A percentile compares a stretch with the other conserved stretches of the same genome.
Conservation (phyloP, 345 rosid species). For the Eucalyptus grandis region DNA sequence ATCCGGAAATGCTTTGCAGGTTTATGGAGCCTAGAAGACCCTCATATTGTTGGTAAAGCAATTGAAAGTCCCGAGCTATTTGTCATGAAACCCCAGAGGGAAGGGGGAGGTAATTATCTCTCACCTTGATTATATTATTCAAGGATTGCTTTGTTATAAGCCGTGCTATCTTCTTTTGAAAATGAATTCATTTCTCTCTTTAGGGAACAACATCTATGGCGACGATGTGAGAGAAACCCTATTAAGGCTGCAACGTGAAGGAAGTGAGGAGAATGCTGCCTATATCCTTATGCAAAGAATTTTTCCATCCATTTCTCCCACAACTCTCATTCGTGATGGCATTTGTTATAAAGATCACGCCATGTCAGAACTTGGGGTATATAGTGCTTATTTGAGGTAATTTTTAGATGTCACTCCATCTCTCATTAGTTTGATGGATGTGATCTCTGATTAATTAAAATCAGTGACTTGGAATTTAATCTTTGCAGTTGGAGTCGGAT, state of each 20-base stretch:
- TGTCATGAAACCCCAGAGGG: slow-evolving; percentile 98
- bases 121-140: background rate
- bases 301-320: slow-evolving; percentile 54
- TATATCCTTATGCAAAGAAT: slow-evolving; percentile 98
- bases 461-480: background rate
- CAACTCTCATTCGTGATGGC: slow-evolving; percentile 70
- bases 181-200: background rate
- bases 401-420: background rate
- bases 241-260: slow-evolving; percentile 48
- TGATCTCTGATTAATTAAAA: background rate
- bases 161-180: background rate
- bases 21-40: slow-evolving; percentile 86
- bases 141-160: background rate
- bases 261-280: slow-evolving; percentile 66
- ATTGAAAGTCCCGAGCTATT: slow-evolving; percentile 63
- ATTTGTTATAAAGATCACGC: slow-evolving; percentile 57
- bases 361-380: slow-evolving; percentile 88
- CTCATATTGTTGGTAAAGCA: slow-evolving; percentile 47
- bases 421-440: background rate
- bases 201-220: slow-evolving; percentile 84
- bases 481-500: background rate
- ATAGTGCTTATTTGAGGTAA: slow-evolving; percentile 83
- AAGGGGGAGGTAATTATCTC: slow-evolving; percentile 75
- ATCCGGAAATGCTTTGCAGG: slow-evolving; percentile 85
- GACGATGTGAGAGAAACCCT: slow-evolving; percentile 72